Base-by-base conservation (phyloP, 2,329 filamentous ascomycete species). In the Botrytis deweyae region DNA sequence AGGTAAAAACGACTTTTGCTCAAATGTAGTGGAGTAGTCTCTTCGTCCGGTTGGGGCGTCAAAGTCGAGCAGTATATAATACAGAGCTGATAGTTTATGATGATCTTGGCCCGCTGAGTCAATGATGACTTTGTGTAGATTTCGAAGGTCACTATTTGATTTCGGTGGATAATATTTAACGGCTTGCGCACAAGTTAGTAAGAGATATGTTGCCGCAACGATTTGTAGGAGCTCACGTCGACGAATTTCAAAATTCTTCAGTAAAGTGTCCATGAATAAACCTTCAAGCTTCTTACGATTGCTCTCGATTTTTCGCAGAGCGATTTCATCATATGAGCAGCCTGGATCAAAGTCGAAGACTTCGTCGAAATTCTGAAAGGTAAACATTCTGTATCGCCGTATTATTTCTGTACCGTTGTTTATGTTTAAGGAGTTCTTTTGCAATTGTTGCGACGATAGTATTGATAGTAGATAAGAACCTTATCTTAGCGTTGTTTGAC, bases 71-170 rank as follows among this genome's bases (percentile, higher is more conserved):
- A 97, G 87, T 58, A 97, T 85, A 81, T 97, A 97, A 85, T 93
- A 97, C 76, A 97, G 86, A 66, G 96, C 87, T 29, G 93, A 93
- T 77, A 94, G 89, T 82, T 95, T 95, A 84, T 95, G 91, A 81
- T 95, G 92, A 72, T 89, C 86, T 12, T 91, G 88, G 77, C 91
- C 89, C 67, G 84, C 85, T 72, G 86, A 88, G 40, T 89, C 86
- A 81, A 90, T 88, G 76, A 97, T 90, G 74, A 90, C 88, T 75
- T 89, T 85, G 82, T 95, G 91, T 9, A 97, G 86, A 58, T 89
- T 88, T 77, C 89, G 88, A 44, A 97, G 86, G 61, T 90, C 88
- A 74, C 85, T 86, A 74, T 92, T 90, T 71, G 88, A 89, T 80
- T 89, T 90, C 0, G 94, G 93, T 62, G 94, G 94, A 80, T 96